A percentile compares a stretch with the other conserved stretches of the same genome.
Evolutionary conservation across 805 yeast species (phyloP).

Genomic region (Candida railenensis): DNA sequence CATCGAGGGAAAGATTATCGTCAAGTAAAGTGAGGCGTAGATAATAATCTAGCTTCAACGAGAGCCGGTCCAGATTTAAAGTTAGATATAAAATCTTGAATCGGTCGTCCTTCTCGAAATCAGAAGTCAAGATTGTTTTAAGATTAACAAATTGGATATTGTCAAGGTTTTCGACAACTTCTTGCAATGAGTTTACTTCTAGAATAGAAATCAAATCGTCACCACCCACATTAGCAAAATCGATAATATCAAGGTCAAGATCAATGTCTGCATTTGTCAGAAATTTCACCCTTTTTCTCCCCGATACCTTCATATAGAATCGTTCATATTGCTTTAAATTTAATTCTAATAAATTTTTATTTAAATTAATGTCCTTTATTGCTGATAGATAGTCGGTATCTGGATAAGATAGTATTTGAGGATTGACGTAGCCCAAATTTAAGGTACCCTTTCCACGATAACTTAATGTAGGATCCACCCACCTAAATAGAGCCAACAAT

Average conservation of each 20-base stretch:
- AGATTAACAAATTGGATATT: slow-evolving; percentile 16
- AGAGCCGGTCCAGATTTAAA: slow-evolving; percentile 7
- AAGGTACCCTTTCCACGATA: background rate
- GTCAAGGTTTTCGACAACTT: slow-evolving; percentile 17
- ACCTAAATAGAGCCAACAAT: slow-evolving; percentile 20
- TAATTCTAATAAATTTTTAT: slow-evolving; percentile 5
- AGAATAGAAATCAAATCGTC: slow-evolving; percentile 11
- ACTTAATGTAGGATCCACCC: slow-evolving; percentile 14
- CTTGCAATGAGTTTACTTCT: slow-evolving; percentile 18
- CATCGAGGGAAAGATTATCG: slow-evolving; percentile 12
- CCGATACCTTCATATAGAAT: slow-evolving; percentile 12
- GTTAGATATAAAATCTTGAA: slow-evolving; percentile 8
- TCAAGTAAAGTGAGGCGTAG: slow-evolving; percentile 16
- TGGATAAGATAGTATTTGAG: slow-evolving; percentile 25
- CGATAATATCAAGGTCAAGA: slow-evolving; percentile 13
- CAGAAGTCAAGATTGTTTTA: slow-evolving; percentile 8
- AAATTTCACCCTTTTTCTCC: slow-evolving; percentile 11
- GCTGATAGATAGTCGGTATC: slow-evolving; percentile 12
- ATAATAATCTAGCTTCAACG: slow-evolving; percentile 16
- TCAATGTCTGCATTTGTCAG: slow-evolving; percentile 2
- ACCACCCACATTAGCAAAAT: slow-evolving; percentile 5
- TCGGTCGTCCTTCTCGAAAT: slow-evolving; percentile 5
- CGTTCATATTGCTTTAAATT: slow-evolving; percentile 14
- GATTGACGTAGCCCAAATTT: slow-evolving; percentile 10
- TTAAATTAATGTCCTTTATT: slow-evolving; percentile 6